Conservation (phyloP, 495 filamentous ascomycete genomes). For the Aspergillus carlsbadensis region DNA sequence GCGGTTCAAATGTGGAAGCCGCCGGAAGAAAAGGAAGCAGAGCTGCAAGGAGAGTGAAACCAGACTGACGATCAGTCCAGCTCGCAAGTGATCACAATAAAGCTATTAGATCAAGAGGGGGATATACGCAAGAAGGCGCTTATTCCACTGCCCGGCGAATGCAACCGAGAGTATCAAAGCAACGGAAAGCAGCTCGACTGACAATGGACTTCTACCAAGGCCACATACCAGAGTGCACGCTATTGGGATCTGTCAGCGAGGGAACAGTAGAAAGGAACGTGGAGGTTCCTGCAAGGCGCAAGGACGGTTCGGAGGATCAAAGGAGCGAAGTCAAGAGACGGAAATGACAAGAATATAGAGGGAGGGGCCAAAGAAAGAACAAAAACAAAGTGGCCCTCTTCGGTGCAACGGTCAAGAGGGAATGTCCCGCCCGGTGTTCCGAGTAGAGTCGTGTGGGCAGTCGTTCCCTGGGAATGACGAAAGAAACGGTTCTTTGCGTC, state of each 20-base stretch:
- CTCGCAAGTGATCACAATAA: constrained; percentile 17
- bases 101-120: constrained; percentile 19
- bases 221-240: constrained; percentile 26
- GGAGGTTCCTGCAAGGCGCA: constrained; percentile 12
- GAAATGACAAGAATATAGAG: constrained; percentile 6
- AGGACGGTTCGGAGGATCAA: constrained; percentile 5
- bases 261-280: constrained; percentile 22
- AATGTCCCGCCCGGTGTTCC: constrained; percentile 19
- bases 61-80: constrained; percentile 17
- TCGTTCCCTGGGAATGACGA: constrained; percentile 45
- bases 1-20: constrained; percentile 9
- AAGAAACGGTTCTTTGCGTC: constrained; percentile 19
- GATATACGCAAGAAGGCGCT: background rate
- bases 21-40: constrained; percentile 15
- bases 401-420: constrained; percentile 1
- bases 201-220: constrained; percentile 12
- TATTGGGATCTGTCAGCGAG: constrained; percentile 23
- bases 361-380: constrained; percentile 4
- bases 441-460: constrained; percentile 24
- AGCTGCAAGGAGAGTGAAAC: constrained; percentile 31
- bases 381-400: constrained; percentile 6
- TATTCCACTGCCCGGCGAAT: constrained; percentile 6
- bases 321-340: constrained; percentile 1
- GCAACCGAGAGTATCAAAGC: background rate
- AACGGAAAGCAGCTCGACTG: constrained; percentile 5